These are phyloP conservation scores for Aspergillus sp. DNA, from an alignment of 2,329 filamentous ascomycete genomes.

Conservation along the genomic window DNA sequence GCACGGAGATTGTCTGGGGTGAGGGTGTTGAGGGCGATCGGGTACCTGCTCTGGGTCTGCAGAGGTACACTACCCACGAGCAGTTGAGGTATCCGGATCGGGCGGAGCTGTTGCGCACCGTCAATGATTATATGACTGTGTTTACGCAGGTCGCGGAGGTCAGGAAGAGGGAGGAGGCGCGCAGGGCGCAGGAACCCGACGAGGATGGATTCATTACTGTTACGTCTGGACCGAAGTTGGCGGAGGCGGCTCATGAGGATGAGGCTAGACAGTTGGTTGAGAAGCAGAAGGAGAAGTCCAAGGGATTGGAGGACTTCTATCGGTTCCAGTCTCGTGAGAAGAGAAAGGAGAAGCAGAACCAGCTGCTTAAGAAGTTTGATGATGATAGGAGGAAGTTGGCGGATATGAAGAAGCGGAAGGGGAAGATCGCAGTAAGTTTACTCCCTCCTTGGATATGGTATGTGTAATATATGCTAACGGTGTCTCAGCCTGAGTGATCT, in stretches of 20 bases:
- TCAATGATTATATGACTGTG: constrained; percentile 84
- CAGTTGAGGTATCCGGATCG: constrained; percentile 70
- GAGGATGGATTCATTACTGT: constrained; percentile 96
- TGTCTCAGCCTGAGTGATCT: constrained; percentile 37
- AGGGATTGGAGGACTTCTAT: constrained; percentile 74
- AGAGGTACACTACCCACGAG: constrained; percentile 64
- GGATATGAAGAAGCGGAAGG: constrained; percentile 68
- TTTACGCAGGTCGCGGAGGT: constrained; percentile 70
- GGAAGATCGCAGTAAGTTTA: constrained; percentile 56
- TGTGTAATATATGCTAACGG: constrained; percentile 10
- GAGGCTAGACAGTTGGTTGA: constrained; percentile 63
- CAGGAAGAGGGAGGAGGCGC: constrained; percentile 62
- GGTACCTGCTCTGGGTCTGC: constrained; percentile 57
- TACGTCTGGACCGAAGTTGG: constrained; percentile 70
- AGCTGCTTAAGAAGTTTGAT: constrained; percentile 72
- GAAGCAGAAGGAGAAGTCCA: constrained; percentile 65
- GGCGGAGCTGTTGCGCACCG: constrained; percentile 65
- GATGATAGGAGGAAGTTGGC: constrained; percentile 72
- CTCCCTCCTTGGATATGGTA: neutral
- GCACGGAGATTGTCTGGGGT: constrained; percentile 67
- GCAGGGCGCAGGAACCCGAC: constrained; percentile 76
- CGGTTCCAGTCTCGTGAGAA: constrained; percentile 79
- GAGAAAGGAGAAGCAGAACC: constrained; percentile 72
- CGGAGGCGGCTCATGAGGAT: constrained; percentile 71
- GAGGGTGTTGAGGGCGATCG: constrained; percentile 57